Evolutionary conservation across 1,284 basidiomycete genomes (phyloP).

Genomic region (Ceratobasidium sp.): DNA sequence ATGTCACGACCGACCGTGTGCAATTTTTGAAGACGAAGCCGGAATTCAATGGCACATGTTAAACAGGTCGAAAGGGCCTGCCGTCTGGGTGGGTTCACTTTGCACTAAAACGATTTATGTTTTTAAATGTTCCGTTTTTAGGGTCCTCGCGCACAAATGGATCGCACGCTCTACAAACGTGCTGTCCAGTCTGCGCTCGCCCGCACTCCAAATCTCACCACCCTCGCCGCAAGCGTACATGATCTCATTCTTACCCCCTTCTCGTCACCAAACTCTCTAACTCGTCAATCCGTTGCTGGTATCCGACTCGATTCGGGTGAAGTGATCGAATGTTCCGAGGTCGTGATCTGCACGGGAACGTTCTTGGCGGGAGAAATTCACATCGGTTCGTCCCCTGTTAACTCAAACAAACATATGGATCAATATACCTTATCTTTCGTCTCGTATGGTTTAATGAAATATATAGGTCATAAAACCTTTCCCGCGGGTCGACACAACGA

Average conservation of each 20-base stretch:
- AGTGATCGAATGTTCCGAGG: conserved; percentile 78
- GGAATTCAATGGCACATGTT: conserved; percentile 90
- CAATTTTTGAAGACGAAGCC: conserved; percentile 74
- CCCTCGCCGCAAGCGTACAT: conserved; percentile 81
- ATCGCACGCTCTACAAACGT: conserved; percentile 83
- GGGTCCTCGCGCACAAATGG: conserved; percentile 92
- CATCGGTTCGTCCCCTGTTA: conserved; percentile 69
- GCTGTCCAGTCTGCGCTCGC: conserved; percentile 81
- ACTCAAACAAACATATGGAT: not conserved
- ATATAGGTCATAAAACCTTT: conserved; percentile 77
- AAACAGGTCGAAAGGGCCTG: conserved; percentile 87
- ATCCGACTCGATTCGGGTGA: conserved; percentile 83
- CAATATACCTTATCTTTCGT: not conserved
- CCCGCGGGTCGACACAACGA: conserved; percentile 88
- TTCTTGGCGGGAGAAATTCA: conserved; percentile 92
- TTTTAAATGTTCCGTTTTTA: conserved; percentile 55
- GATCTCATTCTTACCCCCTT: conserved; percentile 76
- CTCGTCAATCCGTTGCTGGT: conserved; percentile 64
- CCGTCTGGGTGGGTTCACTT: conserved; percentile 77
- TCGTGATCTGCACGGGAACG: conserved; percentile 91
- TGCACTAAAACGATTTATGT: not conserved
- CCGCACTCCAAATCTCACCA: conserved; percentile 75
- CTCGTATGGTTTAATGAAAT: too few species aligned
- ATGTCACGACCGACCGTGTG: not conserved
- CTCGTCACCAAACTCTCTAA: conserved; percentile 51